These are phyloP conservation scores for Eimeria maxima DNA, from an alignment of 169 alveolate species.

Conservation along the genomic window DNA sequence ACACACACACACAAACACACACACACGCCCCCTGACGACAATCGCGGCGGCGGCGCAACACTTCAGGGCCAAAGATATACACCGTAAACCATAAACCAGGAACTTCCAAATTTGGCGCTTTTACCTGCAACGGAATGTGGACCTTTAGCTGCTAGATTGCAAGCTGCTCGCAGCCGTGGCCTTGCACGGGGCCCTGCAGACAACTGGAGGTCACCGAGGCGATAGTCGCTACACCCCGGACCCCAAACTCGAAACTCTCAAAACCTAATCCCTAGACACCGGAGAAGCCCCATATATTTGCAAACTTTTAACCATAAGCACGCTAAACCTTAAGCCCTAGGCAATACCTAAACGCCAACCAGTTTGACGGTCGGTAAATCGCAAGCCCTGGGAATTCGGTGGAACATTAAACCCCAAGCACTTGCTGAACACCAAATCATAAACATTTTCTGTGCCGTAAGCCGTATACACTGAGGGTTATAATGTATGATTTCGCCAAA, in stretches of 20 bases:
- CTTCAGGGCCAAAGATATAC: not conserved
- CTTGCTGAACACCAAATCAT: not conserved
- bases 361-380: no score
- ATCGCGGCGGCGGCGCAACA: no score
- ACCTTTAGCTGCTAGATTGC: not conserved
- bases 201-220: not conserved
- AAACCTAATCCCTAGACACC: not conserved
- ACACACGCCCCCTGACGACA: not conserved
- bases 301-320: no score
- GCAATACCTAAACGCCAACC: no score
- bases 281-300: not conserved
- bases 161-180: not conserved
- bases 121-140: not conserved
- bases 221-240: not conserved
- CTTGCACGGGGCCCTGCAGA: not conserved
- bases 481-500: no score
- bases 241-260: not conserved
- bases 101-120: not conserved
- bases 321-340: no score
- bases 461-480: no score
- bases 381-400: not conserved
- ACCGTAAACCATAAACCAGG: not conserved
- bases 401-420: no score
- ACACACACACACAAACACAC: not conserved
- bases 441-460: no score